Base-by-base conservation (phyloP, 768 basidiomycete genomes). In the Termitomyces sp. region DNA sequence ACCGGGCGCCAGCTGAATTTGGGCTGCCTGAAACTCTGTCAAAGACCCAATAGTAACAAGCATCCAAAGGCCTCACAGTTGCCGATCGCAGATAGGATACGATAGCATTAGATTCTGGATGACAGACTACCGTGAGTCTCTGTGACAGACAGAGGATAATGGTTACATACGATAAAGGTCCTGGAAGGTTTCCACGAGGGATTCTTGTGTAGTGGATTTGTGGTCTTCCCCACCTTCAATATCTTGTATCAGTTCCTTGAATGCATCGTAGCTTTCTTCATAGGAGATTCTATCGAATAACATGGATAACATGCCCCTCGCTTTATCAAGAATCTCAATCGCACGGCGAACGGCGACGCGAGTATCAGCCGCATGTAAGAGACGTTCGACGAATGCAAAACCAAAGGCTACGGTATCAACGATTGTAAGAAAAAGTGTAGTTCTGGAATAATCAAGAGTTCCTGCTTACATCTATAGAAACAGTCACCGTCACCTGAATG, bases 401-500 rank as follows among this genome's bases (percentile, higher is more conserved):
- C 85, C 91, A 53, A 95, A 78, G 12, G 93, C 93, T 93, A 69
- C 18, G 61, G 11, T 13, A 16, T 20, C 53, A 59, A 56, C 47
- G 47, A 36, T 45, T 15, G 47, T 42, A 56, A 24, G 51, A 22
- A 49, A 39, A 12, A 18, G 39, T 8, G 24, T 13, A 12, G n/a
- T n/a, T 31, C 9, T n/a, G 36, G 42, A 30, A 15, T 18, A 4
- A 39, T 49, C 18, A 18, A 44, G 37, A 34, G 58, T 68, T 20
- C 37, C 22, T 74, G 78, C 69, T 54, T 41, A 91, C 91, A 88
- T 79, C 94, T 80, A 70, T 95, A 97, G 72, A 95, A 96, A 69
- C 95, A 96, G 69, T 91, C 91, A 0, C 95, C 93, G 64, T 91
- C 94, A 31, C 94, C 92, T 85, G n/a, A 4, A 50, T 9, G 15